Base-by-base conservation (phyloP, 306 rosid species). In the Medicago lupulina region DNA sequence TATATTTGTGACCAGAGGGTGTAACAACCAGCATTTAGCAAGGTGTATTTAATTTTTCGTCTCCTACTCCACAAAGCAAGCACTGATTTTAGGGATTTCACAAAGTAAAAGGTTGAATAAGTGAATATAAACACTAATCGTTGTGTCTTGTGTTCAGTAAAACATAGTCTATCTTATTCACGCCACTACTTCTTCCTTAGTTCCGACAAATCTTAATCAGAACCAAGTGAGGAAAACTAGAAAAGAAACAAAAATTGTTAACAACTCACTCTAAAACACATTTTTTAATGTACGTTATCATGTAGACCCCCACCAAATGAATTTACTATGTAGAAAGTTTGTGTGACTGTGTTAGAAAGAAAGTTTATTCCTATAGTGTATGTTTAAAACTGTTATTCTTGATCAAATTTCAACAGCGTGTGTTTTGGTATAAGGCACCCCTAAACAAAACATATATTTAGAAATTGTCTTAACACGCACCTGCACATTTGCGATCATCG, bases 31-130 rank as follows among this genome's bases (percentile, higher is more conserved):
- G 36, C 54, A 43, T 66, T 66, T 66, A 10, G 50, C 70, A 66
- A 18, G 12, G 7, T 51, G 4, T 67, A 39, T 67, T 67, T 1
- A 39, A 55, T n/a, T 76, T 41, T 58, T 14, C n/a, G 18, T 44
- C 53, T 54, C 58, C 4, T 3, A 12, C 51, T 77, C 78, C 82
- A 79, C 57, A 79, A 79, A 71, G 25, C 5, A 78, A 55, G 14
- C 61, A 67, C 61, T 68, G 16, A 58, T 16, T 77, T 77, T 8
- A 46, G 60, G 69, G 75, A 25, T 28, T 67, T 67, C 34, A 36
- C 53, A 16, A 57, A 21, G 6, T 1, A 21, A 57, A 54, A 18
- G 9, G 28, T 23, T 54, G 28, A 54, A 17, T 18, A 53, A 17
- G 11, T 53, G 11, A 58, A 34, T n/a, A 55, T 28, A 5, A 54